phyloP scores from a whole-genome alignment of 345 rosid genomes.

The Clausena lansium region DNA sequence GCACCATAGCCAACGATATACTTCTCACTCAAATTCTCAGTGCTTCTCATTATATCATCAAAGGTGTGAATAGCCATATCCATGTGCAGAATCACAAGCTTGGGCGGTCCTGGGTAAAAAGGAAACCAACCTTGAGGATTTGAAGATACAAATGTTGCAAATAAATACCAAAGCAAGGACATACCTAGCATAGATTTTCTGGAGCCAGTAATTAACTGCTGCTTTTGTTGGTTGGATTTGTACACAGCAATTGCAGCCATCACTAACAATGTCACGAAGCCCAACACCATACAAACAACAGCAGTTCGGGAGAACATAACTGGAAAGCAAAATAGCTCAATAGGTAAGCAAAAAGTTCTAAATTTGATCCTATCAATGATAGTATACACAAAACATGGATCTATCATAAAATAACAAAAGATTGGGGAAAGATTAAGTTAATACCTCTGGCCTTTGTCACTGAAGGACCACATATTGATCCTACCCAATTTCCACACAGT shows the following conservation, averaged over 20 bases:
- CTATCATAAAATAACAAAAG: not conserved
- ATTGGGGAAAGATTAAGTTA: not conserved
- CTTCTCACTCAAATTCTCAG: constrained; percentile 82
- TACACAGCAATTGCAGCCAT: constrained; percentile 48
- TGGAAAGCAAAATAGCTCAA: constrained; percentile 9
- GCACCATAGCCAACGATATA: constrained; percentile 83
- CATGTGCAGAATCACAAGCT: constrained; percentile 93
- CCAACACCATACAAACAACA: constrained; percentile 60
- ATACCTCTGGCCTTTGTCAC: constrained; percentile 56
- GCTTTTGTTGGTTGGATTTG: constrained; percentile 58
- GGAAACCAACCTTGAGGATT: not conserved
- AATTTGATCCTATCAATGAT: not conserved
- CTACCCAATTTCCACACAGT: constrained; percentile 81
- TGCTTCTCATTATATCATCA: constrained; percentile 81
- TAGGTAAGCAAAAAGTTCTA: not conserved
- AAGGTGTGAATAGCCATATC: constrained; percentile 88
- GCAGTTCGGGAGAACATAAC: constrained; percentile 57
- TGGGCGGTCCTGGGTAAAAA: constrained; percentile 53
- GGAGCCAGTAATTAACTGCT: constrained; percentile 21
- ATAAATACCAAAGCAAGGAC: not conserved
- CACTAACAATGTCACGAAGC: constrained; percentile 46
- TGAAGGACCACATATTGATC: constrained; percentile 65
- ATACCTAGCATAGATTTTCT: constrained; percentile 44
- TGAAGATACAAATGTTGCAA: too few species aligned
- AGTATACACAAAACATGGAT: not conserved